A percentile compares a stretch with the other conserved stretches of the same genome.
These are phyloP conservation scores for Lyophyllum shimeji DNA, from an alignment of 768 basidiomycete species.

Conservation along the genomic window DNA sequence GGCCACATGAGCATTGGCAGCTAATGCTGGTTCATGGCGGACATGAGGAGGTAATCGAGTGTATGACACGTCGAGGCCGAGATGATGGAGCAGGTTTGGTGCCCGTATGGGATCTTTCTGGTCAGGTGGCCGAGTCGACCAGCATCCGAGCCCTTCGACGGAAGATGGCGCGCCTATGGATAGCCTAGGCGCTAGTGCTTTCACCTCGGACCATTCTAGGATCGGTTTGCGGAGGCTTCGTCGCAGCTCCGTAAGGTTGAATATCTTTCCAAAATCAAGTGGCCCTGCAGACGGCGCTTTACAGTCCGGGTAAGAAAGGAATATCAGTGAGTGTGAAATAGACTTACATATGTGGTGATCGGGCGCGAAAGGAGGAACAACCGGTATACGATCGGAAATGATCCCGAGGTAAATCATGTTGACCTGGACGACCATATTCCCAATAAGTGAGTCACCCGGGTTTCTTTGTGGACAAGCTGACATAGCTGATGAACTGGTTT, in stretches of 20 bases:
- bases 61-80: slow-evolving; percentile 36
- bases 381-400: slow-evolving; percentile 43
- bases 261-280: slow-evolving; percentile 41
- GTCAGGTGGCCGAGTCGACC: slow-evolving; percentile 27
- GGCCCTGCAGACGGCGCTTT: slow-evolving; percentile 31
- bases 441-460: neutral
- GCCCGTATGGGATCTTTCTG: slow-evolving; percentile 24
- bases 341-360: slow-evolving; percentile 35
- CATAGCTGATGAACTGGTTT: slow-evolving; percentile 36
- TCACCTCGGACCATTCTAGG: slow-evolving; percentile 51
- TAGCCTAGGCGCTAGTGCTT: slow-evolving; percentile 26
- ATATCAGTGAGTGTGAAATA: neutral
- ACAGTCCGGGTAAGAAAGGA: neutral
- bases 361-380: slow-evolving; percentile 48
- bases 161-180: slow-evolving; percentile 13
- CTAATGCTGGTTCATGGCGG: slow-evolving; percentile 20
- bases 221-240: slow-evolving; percentile 35
- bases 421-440: slow-evolving; percentile 25
- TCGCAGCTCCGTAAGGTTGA: slow-evolving; percentile 39
- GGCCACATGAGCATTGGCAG: slow-evolving; percentile 22
- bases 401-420: slow-evolving; percentile 50
- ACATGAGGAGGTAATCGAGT: slow-evolving; percentile 29
- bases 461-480: slow-evolving; percentile 10
- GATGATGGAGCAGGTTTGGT: slow-evolving; percentile 25
- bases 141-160: slow-evolving; percentile 28